Evolutionary conservation across 2,329 filamentous ascomycete species (phyloP).

Genomic region (Arthrobotrys iridis): DNA sequence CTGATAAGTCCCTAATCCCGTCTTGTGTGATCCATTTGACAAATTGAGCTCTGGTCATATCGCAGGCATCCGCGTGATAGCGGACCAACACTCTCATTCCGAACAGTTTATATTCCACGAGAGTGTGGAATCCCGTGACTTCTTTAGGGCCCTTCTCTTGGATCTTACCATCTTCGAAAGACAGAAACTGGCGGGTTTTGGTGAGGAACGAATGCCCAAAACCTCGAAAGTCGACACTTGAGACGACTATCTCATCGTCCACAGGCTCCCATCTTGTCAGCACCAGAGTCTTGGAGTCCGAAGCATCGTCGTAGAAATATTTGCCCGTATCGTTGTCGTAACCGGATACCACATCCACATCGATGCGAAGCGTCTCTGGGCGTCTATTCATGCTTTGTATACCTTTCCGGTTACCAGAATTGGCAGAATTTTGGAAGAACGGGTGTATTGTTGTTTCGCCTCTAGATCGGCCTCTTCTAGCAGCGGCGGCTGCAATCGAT

Average conservation of each 20-base stretch:
- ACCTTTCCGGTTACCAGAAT: background rate
- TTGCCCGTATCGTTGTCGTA: conserved; percentile 17
- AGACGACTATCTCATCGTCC: conserved; percentile 15
- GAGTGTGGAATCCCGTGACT: conserved; percentile 30
- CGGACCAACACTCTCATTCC: conserved; percentile 19
- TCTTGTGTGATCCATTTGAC: conserved; percentile 25
- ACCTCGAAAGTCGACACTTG: conserved; percentile 11
- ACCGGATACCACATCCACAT: conserved; percentile 27
- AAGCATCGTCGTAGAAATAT: conserved; percentile 6
- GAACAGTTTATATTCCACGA: conserved; percentile 28
- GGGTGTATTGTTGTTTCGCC: background rate
- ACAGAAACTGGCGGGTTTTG: conserved; percentile 9
- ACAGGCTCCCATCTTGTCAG: conserved; percentile 28
- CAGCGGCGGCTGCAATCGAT: background rate
- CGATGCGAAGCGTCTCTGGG: conserved; percentile 12
- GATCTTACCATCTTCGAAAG: background rate
- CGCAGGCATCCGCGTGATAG: conserved; percentile 39
- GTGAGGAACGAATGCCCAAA: conserved; percentile 23
- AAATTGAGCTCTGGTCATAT: conserved; percentile 30
- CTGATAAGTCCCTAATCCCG: background rate
- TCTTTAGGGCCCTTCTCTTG: background rate
- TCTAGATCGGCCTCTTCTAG: background rate
- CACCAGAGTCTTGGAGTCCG: background rate
- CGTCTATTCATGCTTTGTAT: conserved; percentile 6
- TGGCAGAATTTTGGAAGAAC: background rate